These are phyloP conservation scores for Eudorina sp. DNA, from an alignment of 139 green algal genomes.

Conservation along the genomic window DNA sequence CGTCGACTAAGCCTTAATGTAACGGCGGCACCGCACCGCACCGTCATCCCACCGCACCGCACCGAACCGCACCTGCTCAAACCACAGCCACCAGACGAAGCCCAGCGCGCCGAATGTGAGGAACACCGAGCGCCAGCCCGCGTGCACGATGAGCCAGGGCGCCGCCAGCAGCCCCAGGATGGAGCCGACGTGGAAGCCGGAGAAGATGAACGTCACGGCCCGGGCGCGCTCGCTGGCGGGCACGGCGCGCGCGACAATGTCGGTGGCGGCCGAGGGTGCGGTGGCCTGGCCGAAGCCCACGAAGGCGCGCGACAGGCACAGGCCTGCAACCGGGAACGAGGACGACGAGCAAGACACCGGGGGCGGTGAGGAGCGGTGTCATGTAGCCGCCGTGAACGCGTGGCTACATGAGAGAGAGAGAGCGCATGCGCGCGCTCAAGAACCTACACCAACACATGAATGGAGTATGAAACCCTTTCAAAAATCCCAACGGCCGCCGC, in stretches of 20 bases:
- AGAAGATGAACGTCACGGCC: slow-evolving; percentile 91
- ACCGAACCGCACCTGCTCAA: slow-evolving; percentile 59
- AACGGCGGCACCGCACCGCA: neutral
- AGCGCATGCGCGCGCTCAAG: too few relatives aligned
- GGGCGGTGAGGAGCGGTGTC: neutral
- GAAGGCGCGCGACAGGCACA: slow-evolving; percentile 81
- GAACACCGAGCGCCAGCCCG: slow-evolving; percentile 93
- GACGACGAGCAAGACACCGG: neutral
- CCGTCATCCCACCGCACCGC: neutral
- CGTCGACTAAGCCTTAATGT: too few relatives aligned
- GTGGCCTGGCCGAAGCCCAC: slow-evolving; percentile 96
- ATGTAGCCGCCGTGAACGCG: neutral
- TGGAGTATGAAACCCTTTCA: too few relatives aligned
- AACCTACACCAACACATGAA: too few relatives aligned
- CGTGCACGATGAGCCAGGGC: slow-evolving; percentile 81
- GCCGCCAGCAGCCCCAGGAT: slow-evolving; percentile 87
- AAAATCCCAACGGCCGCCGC: too few relatives aligned
- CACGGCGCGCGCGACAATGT: slow-evolving; percentile 90
- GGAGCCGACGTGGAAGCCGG: slow-evolving; percentile 93
- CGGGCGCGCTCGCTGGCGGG: slow-evolving; percentile 80
- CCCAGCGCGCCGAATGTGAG: slow-evolving; percentile 88
- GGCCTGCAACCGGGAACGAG: slow-evolving; percentile 49
- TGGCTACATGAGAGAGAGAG: too few relatives aligned
- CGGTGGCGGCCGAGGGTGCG: slow-evolving; percentile 87
- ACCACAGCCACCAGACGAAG: slow-evolving; percentile 88